phyloP scores from a whole-genome alignment of 495 filamentous ascomycete species.

The Aspergillus wentii region DNA sequence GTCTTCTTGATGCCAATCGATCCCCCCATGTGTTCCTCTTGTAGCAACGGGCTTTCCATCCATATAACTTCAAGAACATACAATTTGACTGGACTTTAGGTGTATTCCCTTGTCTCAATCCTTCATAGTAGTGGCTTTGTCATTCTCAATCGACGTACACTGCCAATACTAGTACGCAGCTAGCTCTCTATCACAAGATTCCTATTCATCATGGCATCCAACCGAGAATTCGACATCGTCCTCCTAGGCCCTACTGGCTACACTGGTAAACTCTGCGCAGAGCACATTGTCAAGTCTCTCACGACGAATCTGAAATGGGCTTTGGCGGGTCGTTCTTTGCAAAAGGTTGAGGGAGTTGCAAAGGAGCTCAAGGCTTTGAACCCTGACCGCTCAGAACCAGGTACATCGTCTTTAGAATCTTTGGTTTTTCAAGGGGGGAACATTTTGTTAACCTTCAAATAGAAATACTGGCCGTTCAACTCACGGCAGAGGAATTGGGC shows the following conservation, averaged over 20 bases:
- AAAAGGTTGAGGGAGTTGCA: slow-evolving; percentile 67
- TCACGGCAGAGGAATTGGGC: slow-evolving; percentile 60
- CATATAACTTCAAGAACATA: too few species aligned
- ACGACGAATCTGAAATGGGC: slow-evolving; percentile 88
- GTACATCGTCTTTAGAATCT: slow-evolving; percentile 36
- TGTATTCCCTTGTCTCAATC: too few species aligned
- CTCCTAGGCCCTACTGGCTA: slow-evolving; percentile 84
- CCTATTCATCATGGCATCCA: slow-evolving; percentile 29
- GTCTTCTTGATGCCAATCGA: too few species aligned
- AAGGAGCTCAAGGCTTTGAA: slow-evolving; percentile 61
- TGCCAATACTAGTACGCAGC: too few species aligned
- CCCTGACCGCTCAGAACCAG: slow-evolving; percentile 63
- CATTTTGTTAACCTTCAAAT: slow-evolving; percentile 6
- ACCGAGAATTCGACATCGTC: slow-evolving; percentile 74
- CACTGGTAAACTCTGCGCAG: slow-evolving; percentile 73
- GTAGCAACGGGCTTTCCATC: too few species aligned
- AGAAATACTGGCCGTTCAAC: slow-evolving; percentile 60
- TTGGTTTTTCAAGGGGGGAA: neutral
- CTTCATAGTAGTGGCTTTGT: too few species aligned
- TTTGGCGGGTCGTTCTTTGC: slow-evolving; percentile 71
- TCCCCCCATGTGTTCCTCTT: too few species aligned
- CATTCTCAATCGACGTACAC: too few species aligned
- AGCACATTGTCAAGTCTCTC: slow-evolving; percentile 68
- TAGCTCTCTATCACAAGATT: too few species aligned
- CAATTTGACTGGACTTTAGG: too few species aligned